Base-by-base conservation (phyloP, 1,139 yeast species). In the Martiniozyma asiatica region DNA sequence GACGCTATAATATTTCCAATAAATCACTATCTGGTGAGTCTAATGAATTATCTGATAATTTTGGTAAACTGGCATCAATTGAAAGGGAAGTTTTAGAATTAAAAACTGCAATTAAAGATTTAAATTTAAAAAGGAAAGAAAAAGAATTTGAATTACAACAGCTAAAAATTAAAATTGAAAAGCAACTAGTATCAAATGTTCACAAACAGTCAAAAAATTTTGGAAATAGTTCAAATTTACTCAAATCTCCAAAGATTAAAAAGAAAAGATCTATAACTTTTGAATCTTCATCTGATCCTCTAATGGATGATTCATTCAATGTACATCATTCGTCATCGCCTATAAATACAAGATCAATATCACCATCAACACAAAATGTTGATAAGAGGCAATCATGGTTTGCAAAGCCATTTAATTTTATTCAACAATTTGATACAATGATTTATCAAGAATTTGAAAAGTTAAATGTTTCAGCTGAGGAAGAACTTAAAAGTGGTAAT, bases 341-440 rank as follows among this genome's bases (percentile, higher is more conserved):
- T 13, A 22, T 14, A n/a, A n/a, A n/a, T n/a, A n/a, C n/a, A n/a
- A n/a, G n/a, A n/a, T n/a, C n/a, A n/a, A n/a, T n/a, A n/a, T n/a
- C n/a, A n/a, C 7, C 20, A 13, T 6, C 13, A 13, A 10, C 20
- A 8, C 12, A 11, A 20, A n/a, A n/a, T n/a, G 29, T 15, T 13
- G 28, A 31, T 12, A 30, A 33, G 9, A 32, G 33, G 21, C 48
- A 59, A n/a, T 55, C 71, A 10, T 51, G 56, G 56, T 43, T 63
- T 25, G 53, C 61, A 3, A 75, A 69, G 41, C 82, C 87, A 1
- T 58, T 77, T 27, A 68, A 62, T 25, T 59, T 76, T 35, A 61
- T 78, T 26, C 81, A 74, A 42, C 84, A 74, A 38, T 66, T 78
- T 44, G 89, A 78, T 49, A 68, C 68, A 29, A 61, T 76, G 55